These are phyloP conservation scores for Helminthosporium solani DNA, from an alignment of 2,329 filamentous ascomycete genomes.

Conservation along the genomic window DNA sequence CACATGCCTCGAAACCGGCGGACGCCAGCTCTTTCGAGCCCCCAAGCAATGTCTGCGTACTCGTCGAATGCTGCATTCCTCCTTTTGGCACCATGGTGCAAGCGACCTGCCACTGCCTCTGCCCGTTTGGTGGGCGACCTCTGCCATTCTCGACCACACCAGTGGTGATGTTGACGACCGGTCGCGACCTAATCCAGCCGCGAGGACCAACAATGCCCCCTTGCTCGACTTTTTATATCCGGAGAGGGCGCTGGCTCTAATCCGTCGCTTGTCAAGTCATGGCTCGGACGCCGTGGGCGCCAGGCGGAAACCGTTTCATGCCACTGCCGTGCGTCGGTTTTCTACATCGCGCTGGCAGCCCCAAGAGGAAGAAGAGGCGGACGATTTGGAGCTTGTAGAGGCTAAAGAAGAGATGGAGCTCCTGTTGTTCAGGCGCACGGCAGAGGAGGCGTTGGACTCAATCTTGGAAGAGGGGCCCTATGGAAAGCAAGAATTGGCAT, in stretches of 20 bases:
- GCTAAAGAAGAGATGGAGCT: conserved; percentile 22
- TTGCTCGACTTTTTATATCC: conserved; percentile 53
- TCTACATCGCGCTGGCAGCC: conserved; percentile 23
- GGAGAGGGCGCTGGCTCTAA: conserved; percentile 45
- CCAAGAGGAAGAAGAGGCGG: conserved; percentile 9
- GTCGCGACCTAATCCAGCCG: conserved; percentile 5
- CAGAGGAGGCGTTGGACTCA: conserved; percentile 20
- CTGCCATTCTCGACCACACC: conserved; percentile 4
- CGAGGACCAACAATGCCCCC: conserved; percentile 11
- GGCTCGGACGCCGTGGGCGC: conserved; percentile 25
- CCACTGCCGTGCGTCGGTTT: conserved; percentile 27
- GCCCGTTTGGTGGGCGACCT: conserved; percentile 31
- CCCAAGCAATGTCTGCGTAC: conserved; percentile 42
- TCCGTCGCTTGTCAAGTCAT: conserved; percentile 29
- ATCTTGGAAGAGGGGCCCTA: conserved; percentile 11
- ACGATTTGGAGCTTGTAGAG: conserved; percentile 11
- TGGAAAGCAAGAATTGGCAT: conserved; percentile 34
- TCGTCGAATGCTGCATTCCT: conserved; percentile 54
- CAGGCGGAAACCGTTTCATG: conserved; percentile 23
- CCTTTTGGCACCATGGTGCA: conserved; percentile 59
- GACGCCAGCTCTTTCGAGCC: conserved; percentile 52
- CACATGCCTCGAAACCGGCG: conserved; percentile 60
- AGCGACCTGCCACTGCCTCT: conserved; percentile 48
- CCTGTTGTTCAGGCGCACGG: conserved; percentile 16
- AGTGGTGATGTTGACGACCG: conserved; percentile 15